Base-by-base conservation (phyloP, 2,329 filamentous ascomycete species). In the Triangularia verruculosa region DNA sequence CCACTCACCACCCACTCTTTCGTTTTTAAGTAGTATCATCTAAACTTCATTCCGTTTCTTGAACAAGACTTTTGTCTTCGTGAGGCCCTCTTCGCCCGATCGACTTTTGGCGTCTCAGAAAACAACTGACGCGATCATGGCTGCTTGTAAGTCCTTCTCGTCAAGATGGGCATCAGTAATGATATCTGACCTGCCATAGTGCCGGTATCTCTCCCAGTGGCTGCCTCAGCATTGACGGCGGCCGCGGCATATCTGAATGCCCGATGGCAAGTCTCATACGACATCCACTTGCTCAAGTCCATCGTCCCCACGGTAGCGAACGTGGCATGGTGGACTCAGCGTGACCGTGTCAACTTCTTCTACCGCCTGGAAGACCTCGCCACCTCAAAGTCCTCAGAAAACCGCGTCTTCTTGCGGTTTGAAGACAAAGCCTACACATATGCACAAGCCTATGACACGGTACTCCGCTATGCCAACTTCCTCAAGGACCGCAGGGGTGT, bases 201-300 rank as follows among this genome's bases (percentile, higher is more conserved):
- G 51, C 39, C 51, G 25, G 51, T 54, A 54, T 83, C 86, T 53
- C 75, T 87, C 22, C 74, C 79, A 22, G 66, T 86, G 57, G 80
- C 86, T 6, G 78, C 83, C 27, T 86, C 89, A 17, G 88, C 88
- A 15, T 83, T 86, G 53, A 82, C 83, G 28, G 89, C 90, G 4
- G 82, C 83, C 3, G 78, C 89, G n/a, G 89, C 91, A 30, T 96
- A 96, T 74, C 75, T 94, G 69, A 92, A 95, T 72, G 92, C 90
- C 51, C 87, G 85, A 73, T 83, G 82, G 64, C 82, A 84, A 6
- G 70, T 93, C 53, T 87, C 80, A 73, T 87, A 91, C 73, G 92
- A 96, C 75, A 74, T 80, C 52, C 73, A 77, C 7, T 74, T 93
- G 15, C 71, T 94, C n/a, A 80, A 78, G 32, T 81, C 82, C 59